Evolutionary conservation across 164 flowering plant species (phyloP), one percentile per base, ranked within the genome.

Genomic region (Malania oleifera): DNA sequence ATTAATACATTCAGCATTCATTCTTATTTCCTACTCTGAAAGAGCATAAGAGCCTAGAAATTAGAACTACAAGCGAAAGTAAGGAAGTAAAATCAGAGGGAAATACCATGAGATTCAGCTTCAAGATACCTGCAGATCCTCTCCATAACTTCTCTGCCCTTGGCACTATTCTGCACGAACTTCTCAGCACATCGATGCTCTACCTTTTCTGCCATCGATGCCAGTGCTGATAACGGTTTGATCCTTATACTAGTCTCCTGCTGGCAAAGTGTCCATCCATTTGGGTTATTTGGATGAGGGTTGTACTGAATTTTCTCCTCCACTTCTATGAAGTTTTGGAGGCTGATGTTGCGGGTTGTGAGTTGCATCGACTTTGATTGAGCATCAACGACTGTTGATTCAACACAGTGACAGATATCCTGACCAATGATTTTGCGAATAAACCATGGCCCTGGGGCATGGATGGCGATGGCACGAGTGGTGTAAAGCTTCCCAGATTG

Each of bases 81-180:
- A 3, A 10, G 20, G 18, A 47, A 7, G 31, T 14, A 52, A 52
- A 48, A 47, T 71, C 65, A 83, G 27, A 79, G 18, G 35, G 81
- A 65, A 38, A 87, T 72, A 28, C 88, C 85, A 14, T 81, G 35
- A 24, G 95, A 77, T 70, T 90, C 97, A 60, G 96, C 86, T 69
- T 93, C 97, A 45, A 90, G 85, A 69, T 85, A 93, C 91, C 81
- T 86, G 57, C 99, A 93, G 60, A 93, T 93, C 78, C 93, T 79
- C 79, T 93, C 99, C 96, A 90, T 88, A 12, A 90, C 99, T 61
- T 90, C 99, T 54, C 99, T 82, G 47, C 99, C 96, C 70, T 88
- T 93, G 6, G 59, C 87, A 65, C 96, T 93, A 52, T 93, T 93
- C 75, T 88, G 96, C 75, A 85, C 55, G 35, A 88, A 90, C 70